These are phyloP conservation scores for Colletotrichum tofieldiae DNA, from an alignment of 2,329 filamentous ascomycete genomes.

Conservation along the genomic window DNA sequence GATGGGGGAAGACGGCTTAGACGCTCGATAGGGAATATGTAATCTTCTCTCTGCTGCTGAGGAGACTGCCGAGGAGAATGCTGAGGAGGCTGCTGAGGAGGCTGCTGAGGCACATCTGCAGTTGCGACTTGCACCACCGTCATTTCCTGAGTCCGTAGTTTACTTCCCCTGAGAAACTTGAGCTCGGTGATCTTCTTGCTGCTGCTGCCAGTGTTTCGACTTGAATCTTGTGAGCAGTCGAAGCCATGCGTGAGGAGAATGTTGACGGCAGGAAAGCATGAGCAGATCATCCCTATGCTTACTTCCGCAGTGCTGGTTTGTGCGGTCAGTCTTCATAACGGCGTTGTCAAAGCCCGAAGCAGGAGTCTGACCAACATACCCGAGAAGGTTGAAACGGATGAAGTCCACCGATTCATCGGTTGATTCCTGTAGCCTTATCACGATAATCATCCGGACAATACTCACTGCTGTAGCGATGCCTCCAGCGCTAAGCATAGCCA, in stretches of 20 bases:
- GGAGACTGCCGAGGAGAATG: too few relatives aligned
- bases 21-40: neutral
- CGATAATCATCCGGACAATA: conserved; percentile 49
- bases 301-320: conserved; percentile 48
- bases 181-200: neutral
- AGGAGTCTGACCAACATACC: conserved; percentile 29
- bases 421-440: conserved; percentile 45
- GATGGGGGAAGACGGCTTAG: neutral
- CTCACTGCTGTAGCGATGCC: conserved; percentile 52
- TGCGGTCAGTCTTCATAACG: neutral
- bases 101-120: neutral
- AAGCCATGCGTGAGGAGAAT: conserved; percentile 14
- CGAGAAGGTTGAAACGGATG: conserved; percentile 34
- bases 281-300: conserved; percentile 52
- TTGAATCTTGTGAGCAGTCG: neutral
- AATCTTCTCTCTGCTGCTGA: too few relatives aligned
- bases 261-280: conserved; percentile 51
- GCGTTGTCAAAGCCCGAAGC: neutral
- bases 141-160: neutral
- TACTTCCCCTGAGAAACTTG: neutral
- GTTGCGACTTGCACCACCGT: neutral
- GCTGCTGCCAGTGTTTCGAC: neutral
- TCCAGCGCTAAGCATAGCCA: conserved; percentile 50
- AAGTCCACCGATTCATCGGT: conserved; percentile 44
- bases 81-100: too few relatives aligned